Evolutionary conservation across 495 filamentous ascomycete species (phyloP), one percentile per base, ranked within the genome.

Genomic region (Lophiotrema nucula): DNA sequence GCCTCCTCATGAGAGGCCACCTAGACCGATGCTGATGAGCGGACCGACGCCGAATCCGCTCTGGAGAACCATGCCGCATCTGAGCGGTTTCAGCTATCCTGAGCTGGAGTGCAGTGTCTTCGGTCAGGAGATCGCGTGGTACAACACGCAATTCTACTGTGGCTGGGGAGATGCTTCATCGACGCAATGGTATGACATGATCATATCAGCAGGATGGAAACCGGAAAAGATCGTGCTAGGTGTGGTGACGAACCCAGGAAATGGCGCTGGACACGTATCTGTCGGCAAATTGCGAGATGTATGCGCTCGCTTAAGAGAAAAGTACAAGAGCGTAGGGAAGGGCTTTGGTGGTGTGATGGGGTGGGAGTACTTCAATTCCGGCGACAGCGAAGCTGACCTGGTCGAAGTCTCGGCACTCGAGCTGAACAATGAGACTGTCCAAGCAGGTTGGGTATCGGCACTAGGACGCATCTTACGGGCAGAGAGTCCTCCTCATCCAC

Each of bases 301-400:
- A 13, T 48, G 31, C 16, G 26, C 46, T 6, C 21, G 19, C 5
- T 35, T 66, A 19, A 27, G 59, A 16, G 54, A 35, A 25, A 53
- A 63, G 41, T 72, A 67, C 57, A 47, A 56, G 22, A 60, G 44
- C 15, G 69, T 72, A 47, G 74, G 74, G 2, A 37, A 48, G 4
- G 57, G 46, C 4, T 77, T 78, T 51, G 75, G 75, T 2, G 75
- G 75, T n/a, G 68, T 78, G 12, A 75, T 72, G 65, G 75, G 75
- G 0, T 77, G 75, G 75, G 75, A 77, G 58, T 75, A 75, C 50
- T 74, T 74, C 60, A 74, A 75, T 54, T 67, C 70, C 6, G 62
- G 67, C 62, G 48, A 74, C 65, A 67, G 62, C 66, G 60, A 73
- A 67, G 69, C 69, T 54, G 60, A 63, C 21, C 16, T 58, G 13